Evolutionary conservation across 169 alveolate genomes (phyloP), one percentile per base, ranked within the genome.

Genomic region (Plasmodium knowlesi): DNA sequence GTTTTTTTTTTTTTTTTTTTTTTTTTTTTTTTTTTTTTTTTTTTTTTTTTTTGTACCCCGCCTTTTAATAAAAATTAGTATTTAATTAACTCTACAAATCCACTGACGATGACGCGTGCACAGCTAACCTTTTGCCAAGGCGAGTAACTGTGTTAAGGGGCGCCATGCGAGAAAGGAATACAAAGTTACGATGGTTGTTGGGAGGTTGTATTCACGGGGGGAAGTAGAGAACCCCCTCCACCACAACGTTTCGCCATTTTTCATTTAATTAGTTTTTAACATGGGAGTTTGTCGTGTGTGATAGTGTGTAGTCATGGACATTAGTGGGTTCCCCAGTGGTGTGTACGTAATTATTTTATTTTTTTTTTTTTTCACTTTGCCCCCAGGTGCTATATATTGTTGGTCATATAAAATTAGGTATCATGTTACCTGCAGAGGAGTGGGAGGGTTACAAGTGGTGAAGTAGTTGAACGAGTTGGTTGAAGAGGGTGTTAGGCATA

Each of bases 331-430:
- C 16, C 14, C 41, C 5, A 32, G 16, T 2, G 30, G 16, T 1
- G 30, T 19, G 16, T 22, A 28, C 41, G 3, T 67, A 67, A 25
- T 67, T 2, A n/a, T n/a, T n/a, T n/a, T n/a, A n/a, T n/a, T n/a
- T n/a, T n/a, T n/a, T n/a, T n/a, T n/a, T n/a, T 5, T 3, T 22
- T 16, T 0, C 37, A 14, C n/a, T 67, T 19, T 1, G 12, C n/a
- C 37, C 37, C 14, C 16, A 9, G 30, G 39, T 67, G 50, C 12
- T 5, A 3, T 5, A 12, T 5, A 12, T 12, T 1, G n/a, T 46
- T 28, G 0, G 41, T 74, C 79, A 86, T 54, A 86, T 86, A 86
- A 86, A 86, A 86, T 76, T 86, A 14, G 93, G 93, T 54, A 86
- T 86, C 53, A 86, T 86, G 30, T 86, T 86, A 5, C 93, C 93